Evolutionary conservation across 805 yeast genomes (phyloP), one percentile per base, ranked within the genome.

Genomic region (Yarrowia hollandica): DNA sequence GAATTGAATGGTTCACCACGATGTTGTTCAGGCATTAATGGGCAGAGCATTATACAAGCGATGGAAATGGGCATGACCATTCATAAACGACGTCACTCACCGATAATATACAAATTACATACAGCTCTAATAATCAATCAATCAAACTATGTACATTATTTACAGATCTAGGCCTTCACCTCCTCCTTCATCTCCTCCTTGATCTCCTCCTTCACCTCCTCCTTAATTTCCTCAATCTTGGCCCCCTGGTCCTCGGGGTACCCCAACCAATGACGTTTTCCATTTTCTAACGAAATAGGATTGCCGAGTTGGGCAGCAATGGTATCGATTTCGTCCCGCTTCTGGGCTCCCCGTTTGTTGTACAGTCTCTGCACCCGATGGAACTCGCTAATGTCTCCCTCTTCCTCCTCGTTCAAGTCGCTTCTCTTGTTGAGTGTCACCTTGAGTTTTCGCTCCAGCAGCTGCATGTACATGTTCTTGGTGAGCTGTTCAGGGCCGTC

Each of bases 351-450:
- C 16, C 58, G 33, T 19, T 23, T 37, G 34, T 52, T 52, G 15
- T 25, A 52, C 22, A 23, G 7, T 4, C 34, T 16, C 26, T 52
- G 58, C 14, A 35, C 23, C 42, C 4, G 4, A 14, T 8, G n/a
- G 19, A 52, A 52, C 19, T 33, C 39, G 10, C 21, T 31, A 15
- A 15, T 14, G 7, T 22, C 39, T 1, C 26, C 21, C 19, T 35
- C 35, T 25, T 52, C 58, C 9, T 35, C 44, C 9, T 52, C 58
- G 18, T 48, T 48, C 6, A 48, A 21, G 11, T 26, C 44, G 18
- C 18, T 21, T 19, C 28, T 11, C 44, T 35, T 28, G 19, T 11
- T 15, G 18, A 28, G 19, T 4, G 42, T 52, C 21, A 52, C 26
- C 14, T 12, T 15, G 8, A 52, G 33, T 25, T 25, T 35, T 19